Percentiles rank a stretch among this genome's conserved stretches.
Conservation (phyloP, 805 yeast genomes). For the Teunomyces tritomae region DNA sequence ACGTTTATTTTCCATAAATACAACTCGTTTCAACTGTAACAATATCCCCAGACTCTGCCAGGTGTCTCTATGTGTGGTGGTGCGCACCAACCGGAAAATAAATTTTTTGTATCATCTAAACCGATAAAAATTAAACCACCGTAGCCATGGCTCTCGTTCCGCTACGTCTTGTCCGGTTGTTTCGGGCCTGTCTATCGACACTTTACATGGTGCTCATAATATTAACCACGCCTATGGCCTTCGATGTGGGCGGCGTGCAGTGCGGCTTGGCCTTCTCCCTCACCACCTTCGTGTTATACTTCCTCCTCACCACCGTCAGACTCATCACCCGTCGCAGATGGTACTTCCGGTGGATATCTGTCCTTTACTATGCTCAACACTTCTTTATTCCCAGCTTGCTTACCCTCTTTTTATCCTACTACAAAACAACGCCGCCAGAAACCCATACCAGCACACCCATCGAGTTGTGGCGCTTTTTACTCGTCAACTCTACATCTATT, state of each 20-base stretch:
- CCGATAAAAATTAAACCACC: background rate
- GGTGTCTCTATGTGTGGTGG: background rate
- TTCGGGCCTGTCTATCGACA: constrained; percentile 47
- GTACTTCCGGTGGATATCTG: constrained; percentile 44
- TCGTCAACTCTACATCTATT: constrained; percentile 81
- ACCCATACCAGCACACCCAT: constrained; percentile 33
- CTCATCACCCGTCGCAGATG: constrained; percentile 45
- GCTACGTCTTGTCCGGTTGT: constrained; percentile 8
- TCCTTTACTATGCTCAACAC: constrained; percentile 78
- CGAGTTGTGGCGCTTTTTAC: constrained; percentile 66
- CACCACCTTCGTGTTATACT: constrained; percentile 56
- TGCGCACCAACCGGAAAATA: background rate
- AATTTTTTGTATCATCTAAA: background rate
- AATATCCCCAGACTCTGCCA: background rate
- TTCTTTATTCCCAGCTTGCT: constrained; percentile 77
- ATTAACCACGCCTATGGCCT: constrained; percentile 85
- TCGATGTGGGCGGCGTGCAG: constrained; percentile 86
- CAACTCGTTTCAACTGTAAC: background rate
- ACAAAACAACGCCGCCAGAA: constrained; percentile 19
- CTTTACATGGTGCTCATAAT: constrained; percentile 67
- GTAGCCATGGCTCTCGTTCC: constrained; percentile 6
- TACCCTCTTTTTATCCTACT: constrained; percentile 62
- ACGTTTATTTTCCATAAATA: background rate
- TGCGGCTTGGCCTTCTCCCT: constrained; percentile 89
- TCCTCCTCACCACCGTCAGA: constrained; percentile 69